Evolutionary conservation across 805 yeast genomes (phyloP), one percentile per base, ranked within the genome.

Genomic region (Lipomyces sp.): DNA sequence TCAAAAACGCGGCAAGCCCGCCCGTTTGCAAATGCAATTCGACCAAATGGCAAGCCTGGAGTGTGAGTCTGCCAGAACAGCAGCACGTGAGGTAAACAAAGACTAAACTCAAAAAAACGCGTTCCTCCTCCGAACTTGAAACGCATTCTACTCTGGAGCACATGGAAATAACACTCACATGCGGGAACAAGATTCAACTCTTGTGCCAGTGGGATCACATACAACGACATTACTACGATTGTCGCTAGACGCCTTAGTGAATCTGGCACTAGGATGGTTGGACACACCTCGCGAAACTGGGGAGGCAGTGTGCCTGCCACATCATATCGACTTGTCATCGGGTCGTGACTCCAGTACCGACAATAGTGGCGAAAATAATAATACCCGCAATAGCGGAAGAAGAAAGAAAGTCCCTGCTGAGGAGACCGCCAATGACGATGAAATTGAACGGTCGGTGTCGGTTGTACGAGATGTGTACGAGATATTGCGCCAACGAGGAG

Each of bases 301-400:
- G 7, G 18, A 46, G 47, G 18, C 22, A 34, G 8, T 48, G 50
- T 44, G 21, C 28, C 10, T 6, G 29, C 53, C 57, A 11, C 53
- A 52, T 22, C 44, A 29, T n/a, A 11, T 7, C 18, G 26, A n/a
- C 24, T 24, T 18, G 11, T 22, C 13, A 6, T 37, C 13, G 2
- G 38, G 6, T 7, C 26, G 19, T 8, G 43, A 22, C 7, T 19
- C 11, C 14, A 43, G 39, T 1, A 31, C 18, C 10, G 49, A 36
- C 21, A 36, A 26, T 2, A 56, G 1, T 75, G 77, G 1, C 76
- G 59, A 35, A 57, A 52, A 10, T 26, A 26, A 6, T 6, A 26
- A 10, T 6, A 26, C 29, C 29, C 10, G 29, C 10, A 26, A 26
- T 26, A 26, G 10, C 10, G 10, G 29, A 10, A 26, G 29, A 10